Base-by-base conservation (phyloP, 192 early-diverging fungal species). In the Lunasporangiospora selenospora region DNA sequence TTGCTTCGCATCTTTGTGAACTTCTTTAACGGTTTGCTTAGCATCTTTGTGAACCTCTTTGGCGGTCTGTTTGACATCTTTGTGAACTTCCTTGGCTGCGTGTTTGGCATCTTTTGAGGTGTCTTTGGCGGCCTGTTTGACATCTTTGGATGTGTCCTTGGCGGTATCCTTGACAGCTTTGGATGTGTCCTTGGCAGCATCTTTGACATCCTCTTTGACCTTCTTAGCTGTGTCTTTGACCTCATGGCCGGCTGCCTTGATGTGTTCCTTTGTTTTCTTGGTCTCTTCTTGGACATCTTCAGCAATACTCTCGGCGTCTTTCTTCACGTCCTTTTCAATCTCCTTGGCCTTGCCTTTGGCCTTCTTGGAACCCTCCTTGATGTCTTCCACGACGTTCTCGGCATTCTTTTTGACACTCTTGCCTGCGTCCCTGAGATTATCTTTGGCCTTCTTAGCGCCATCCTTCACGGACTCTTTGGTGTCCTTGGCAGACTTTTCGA, bases 91-190 rank as follows among this genome's bases (percentile, higher is more conserved):
- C 23, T 64, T 37, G 33, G 62, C 42, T 7, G 32, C 47, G 30
- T 31, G 21, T 29, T 49, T 26, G 16, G 47, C 47, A 16, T 26
- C 29, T 29, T 49, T 49, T 16, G 19, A 29, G 21, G 30, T 29
- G 19, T 43, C 31, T 13, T 48, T 27, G 21, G 23, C 65, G 24
- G 15, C 18, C 24, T 67, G 30, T 34, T 67, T 58, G 27, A 30
- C 41, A 26, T 56, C 21, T 9, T 66, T 39, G 37, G 37, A 15
- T 7, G 34, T 8, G 23, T 70, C 39, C 58, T 54, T 48, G 4
- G 39, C 67, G 18, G 31, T 49, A 19, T 70, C 41, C 57, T 47
- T 67, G 21, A 38, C 33, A 15, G 58, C 47, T 16, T 58, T 43
- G 41, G 49, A 24, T 1, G 27, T 27, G 9, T 60, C 51, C 43